Evolutionary conservation across 2,329 filamentous ascomycete genomes (phyloP).

Genomic region (Apiospora koreana): DNA sequence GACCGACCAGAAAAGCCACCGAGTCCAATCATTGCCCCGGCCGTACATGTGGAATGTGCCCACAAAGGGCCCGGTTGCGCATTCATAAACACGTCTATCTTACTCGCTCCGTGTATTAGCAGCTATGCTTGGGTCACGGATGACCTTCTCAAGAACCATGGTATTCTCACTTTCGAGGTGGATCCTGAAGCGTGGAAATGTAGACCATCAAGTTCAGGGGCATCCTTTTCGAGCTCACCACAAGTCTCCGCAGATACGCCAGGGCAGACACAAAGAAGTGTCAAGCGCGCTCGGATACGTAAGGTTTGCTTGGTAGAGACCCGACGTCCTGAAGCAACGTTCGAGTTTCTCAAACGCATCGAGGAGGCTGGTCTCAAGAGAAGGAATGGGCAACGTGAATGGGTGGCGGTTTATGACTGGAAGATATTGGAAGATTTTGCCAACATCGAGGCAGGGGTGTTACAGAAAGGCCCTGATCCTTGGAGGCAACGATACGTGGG

Average conservation of each 20-base stretch:
- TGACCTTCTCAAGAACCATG: slow-evolving; percentile 43
- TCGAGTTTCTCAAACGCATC: slow-evolving; percentile 35
- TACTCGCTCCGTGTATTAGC: slow-evolving; percentile 45
- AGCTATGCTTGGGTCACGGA: slow-evolving; percentile 37
- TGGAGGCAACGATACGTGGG: slow-evolving; percentile 48
- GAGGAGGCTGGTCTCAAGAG: slow-evolving; percentile 30
- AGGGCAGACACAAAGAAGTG: neutral
- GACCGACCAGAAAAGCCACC: neutral
- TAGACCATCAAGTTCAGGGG: neutral
- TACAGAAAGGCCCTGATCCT: slow-evolving; percentile 39
- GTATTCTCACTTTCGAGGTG: slow-evolving; percentile 35
- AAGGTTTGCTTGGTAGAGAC: slow-evolving; percentile 46
- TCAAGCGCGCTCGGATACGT: slow-evolving; percentile 14
- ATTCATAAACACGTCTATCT: slow-evolving; percentile 37
- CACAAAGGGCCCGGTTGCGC: slow-evolving; percentile 37
- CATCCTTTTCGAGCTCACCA: neutral
- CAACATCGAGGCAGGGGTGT: slow-evolving; percentile 38
- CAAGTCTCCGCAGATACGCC: neutral
- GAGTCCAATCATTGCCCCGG: neutral
- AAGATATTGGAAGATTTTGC: slow-evolving; percentile 43
- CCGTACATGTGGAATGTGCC: slow-evolving; percentile 27
- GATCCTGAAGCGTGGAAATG: slow-evolving; percentile 38
- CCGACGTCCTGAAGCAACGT: slow-evolving; percentile 30
- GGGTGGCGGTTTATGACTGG: slow-evolving; percentile 50
- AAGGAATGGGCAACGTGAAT: slow-evolving; percentile 32